phyloP scores from a whole-genome alignment of 2,329 filamentous ascomycete species.

The Corynespora cassiicola region DNA sequence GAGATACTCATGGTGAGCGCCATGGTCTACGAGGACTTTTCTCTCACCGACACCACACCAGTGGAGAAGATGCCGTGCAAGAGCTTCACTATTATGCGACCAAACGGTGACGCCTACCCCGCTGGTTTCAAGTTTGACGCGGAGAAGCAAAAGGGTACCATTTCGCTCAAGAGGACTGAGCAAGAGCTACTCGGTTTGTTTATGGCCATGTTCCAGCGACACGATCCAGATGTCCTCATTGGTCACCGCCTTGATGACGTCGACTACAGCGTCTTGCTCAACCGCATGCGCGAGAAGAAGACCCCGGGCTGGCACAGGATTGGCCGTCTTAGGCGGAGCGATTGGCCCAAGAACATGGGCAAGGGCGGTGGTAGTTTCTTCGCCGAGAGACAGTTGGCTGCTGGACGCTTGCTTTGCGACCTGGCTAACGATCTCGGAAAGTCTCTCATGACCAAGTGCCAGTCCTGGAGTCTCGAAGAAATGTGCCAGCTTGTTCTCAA shows the following conservation, averaged over 20 bases:
- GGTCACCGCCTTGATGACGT: slow-evolving; percentile 97
- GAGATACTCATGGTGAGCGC: slow-evolving; percentile 92
- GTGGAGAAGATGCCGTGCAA: slow-evolving; percentile 88
- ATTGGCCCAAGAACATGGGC: slow-evolving; percentile 88
- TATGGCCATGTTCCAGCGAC: slow-evolving; percentile 82
- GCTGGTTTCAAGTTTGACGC: slow-evolving; percentile 83
- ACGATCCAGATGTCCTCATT: slow-evolving; percentile 91
- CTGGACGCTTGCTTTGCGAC: slow-evolving; percentile 90
- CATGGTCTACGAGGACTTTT: slow-evolving; percentile 89
- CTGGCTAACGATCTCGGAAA: slow-evolving; percentile 96
- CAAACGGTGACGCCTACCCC: slow-evolving; percentile 77
- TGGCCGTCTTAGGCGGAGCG: slow-evolving; percentile 79
- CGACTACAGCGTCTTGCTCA: slow-evolving; percentile 90
- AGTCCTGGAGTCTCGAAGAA: slow-evolving; percentile 96
- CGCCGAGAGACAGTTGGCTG: slow-evolving; percentile 86
- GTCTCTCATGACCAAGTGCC: slow-evolving; percentile 95
- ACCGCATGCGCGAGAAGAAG: slow-evolving; percentile 85
- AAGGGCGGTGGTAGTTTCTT: slow-evolving; percentile 91
- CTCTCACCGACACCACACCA: slow-evolving; percentile 83
- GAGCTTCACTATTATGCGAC: slow-evolving; percentile 90
- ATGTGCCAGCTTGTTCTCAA: slow-evolving; percentile 93
- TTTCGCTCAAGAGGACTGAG: slow-evolving; percentile 84
- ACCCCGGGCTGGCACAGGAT: slow-evolving; percentile 94
- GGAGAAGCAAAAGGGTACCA: slow-evolving; percentile 75
- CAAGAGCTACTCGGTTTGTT: slow-evolving; percentile 86